Evolutionary conservation across 345 rosid species (phyloP), one percentile per base, ranked within the genome.

Genomic region (Firmiana major): DNA sequence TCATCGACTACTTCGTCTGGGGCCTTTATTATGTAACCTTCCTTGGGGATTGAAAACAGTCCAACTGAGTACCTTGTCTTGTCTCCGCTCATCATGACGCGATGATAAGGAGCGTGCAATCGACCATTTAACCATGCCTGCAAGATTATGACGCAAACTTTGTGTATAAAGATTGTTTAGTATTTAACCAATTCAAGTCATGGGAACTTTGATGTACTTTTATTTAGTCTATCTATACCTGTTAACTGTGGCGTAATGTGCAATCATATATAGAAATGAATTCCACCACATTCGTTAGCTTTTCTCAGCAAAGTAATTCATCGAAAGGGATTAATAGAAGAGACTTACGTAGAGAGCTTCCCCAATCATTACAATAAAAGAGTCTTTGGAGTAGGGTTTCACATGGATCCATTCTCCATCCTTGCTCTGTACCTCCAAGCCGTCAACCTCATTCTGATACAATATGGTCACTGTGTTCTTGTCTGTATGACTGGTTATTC

Each of bases 401-500:
- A 13, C 31, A 31, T 24, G 7, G n/a, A 83, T 81, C 85, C 87
- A 84, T 0, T 79, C 62, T 5, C 83, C 85, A 15, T 82, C 58
- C 75, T 77, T 82, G 31, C 80, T 66, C 57, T 82, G 81, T 1
- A 84, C 54, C 71, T 84, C 85, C 34, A n/a, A n/a, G n/a, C n/a
- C n/a, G n/a, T n/a, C n/a, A n/a, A n/a, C n/a, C n/a, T n/a, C n/a
- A n/a, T n/a, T n/a, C n/a, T n/a, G 86, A 26, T 54, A 63, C 9
- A 84, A 34, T 42, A 87, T 76, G 54, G 79, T 79, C 5, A 78
- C 7, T 0, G 76, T 63, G 17, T 75, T 83, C 80, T 75, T 76
- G 49, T 86, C 89, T 3, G 75, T 76, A 75, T 86, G 89, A 36
- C 21, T 53, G 82, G 88, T 0, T n/a, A n/a, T n/a, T 79, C 93